Conservation (phyloP, 78 protist species). For the Speleostelium caveatum region DNA sequence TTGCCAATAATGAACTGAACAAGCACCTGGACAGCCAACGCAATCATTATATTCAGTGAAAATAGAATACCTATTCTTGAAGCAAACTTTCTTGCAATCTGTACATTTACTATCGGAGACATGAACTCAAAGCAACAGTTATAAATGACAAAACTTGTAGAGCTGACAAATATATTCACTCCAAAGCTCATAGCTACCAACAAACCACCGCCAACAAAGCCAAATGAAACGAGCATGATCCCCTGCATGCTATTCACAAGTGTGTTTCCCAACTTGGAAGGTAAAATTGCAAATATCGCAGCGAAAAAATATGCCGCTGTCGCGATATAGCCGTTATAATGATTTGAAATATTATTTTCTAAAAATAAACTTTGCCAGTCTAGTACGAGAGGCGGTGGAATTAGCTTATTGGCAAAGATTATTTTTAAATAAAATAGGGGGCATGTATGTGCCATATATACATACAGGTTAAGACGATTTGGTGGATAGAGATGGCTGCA, state of each 20-base stretch:
- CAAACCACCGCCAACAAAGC: constrained; percentile 29
- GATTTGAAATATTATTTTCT: constrained; percentile 15
- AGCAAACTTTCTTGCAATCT: constrained; percentile 36
- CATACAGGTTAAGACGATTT: constrained; percentile 64
- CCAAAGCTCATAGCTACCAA: constrained; percentile 56
- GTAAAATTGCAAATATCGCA: constrained; percentile 39
- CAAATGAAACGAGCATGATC: constrained; percentile 18
- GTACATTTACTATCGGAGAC: constrained; percentile 72
- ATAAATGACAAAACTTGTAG: constrained; percentile 33
- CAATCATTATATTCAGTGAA: constrained; percentile 58
- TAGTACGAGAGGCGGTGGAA: neutral
- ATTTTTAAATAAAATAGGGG: neutral
- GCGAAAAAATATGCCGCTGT: constrained; percentile 59
- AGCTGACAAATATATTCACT: constrained; percentile 3
- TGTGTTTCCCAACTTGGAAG: constrained; percentile 30
- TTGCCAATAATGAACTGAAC: constrained; percentile 35
- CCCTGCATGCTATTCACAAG: constrained; percentile 46
- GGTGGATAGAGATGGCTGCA: constrained; percentile 61
- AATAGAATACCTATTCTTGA: constrained; percentile 39
- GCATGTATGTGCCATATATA: neutral
- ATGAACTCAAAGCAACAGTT: constrained; percentile 64
- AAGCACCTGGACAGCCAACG: constrained; percentile 33
- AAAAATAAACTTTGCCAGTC: constrained; percentile 62
- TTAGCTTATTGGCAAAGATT: no score
- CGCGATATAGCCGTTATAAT: constrained; percentile 54